Evolutionary conservation across 2,329 filamentous ascomycete genomes (phyloP), one percentile per base, ranked within the genome.

Genomic region (Capronia epimyces): DNA sequence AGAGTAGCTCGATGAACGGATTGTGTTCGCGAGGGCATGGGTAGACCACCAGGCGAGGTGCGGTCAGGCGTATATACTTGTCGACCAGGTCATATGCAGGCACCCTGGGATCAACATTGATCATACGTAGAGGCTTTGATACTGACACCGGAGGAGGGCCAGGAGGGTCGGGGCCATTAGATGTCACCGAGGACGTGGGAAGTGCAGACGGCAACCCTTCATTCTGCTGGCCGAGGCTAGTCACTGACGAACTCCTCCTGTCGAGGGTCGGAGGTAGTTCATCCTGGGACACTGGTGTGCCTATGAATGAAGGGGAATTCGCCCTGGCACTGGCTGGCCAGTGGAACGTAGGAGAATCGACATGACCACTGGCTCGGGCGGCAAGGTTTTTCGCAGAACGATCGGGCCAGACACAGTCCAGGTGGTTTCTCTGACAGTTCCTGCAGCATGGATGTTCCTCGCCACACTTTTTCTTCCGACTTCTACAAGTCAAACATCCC

Each of bases 371-470:
- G 32, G 32, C 32, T 36, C 32, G 5, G 16, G 32, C 16, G 13
- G 13, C 32, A 36, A 36, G 32, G 16, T 36, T n/a, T 13, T 36
- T 36, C 32, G 13, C 13, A 4, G 32, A 6, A 36, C 32, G 6
- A 36, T 36, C 16, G n/a, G 32, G 32, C 32, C 32, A 36, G 16
- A 36, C 32, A 18, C 32, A 36, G 32, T 36, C 32, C 32, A 36
- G 32, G 32, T 36, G 32, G 32, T 36, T 36, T 36, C 32, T 36
- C 32, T 36, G 32, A 36, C 32, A 36, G 32, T 36, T 36, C 32
- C 13, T 36, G 16, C 32, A 36, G 32, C 16, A 13, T 15, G 32
- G 32, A 36, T 13, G 32, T 18, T 36, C 32, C 32, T 36, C 32
- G 32, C 32, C 32, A 36, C 32, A 36, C 32, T 36, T 36, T n/a